Evolutionary conservation across 2,329 filamentous ascomycete genomes (phyloP), one percentile per base, ranked within the genome.

Genomic region (Neofusicoccum cordaticola): DNA sequence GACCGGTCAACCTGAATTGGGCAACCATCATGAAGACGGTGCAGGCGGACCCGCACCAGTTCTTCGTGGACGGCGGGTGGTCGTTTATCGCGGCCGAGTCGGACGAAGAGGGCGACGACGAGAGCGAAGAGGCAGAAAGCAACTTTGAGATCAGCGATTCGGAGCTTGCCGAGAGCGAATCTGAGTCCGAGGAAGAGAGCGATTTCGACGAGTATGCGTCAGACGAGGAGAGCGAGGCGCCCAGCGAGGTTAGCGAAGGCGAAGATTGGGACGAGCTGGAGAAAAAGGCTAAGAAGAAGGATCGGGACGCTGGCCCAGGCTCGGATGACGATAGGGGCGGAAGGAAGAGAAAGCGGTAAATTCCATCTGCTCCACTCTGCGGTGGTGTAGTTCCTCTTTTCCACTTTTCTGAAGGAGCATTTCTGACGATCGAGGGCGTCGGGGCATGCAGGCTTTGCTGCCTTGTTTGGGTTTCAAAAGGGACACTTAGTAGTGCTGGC

Each of bases 1-100:
- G 95, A 65, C 95, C 94, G 1, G 87, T 99, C 70, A 99, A 99
- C 81, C 85, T 99, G 65, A 98, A 98, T 84, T 99, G 95, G 95
- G 90, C 91, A 11, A 97, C 93, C 15, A 99, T 99, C 75, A 99
- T 99, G 93, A 99, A 99, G 85, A 99, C 95, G 0, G 93, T 99
- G 31, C 94, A 91, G 19, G 89, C 90, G 41, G 93, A 99, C 75
- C 92, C 95, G 2, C 94, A 99, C 75, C 87, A 90, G 71, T 99
- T 99, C 86, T 99, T 97, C 78, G 87, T 85, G 3, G 94, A 98
- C 68, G 95, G 96, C 37, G 95, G 95, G 51, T 99, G 95, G 95
- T 90, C 88, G 1, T 98, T 99, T 85, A 78, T 99, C 66, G 88
- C 89, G 62, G 89, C 89, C 41, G 94, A 97, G 66, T 93, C 90